These are phyloP conservation scores for Fragilaria crotonensis DNA, from an alignment of 108 stramenopile species.

Conservation along the genomic window DNA sequence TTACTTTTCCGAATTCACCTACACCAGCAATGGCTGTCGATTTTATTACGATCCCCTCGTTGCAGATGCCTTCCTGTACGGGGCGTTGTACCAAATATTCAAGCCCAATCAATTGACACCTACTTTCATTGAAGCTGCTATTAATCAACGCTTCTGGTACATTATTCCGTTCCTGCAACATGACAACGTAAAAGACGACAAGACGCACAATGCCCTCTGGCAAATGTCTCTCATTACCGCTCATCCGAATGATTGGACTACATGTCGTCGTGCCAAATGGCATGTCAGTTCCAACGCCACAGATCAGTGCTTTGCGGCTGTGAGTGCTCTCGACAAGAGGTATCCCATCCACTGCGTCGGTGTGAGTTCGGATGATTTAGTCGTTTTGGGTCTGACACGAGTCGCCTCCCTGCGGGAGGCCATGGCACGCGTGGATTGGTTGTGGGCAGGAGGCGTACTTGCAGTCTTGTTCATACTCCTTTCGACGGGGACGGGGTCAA, in stretches of 20 bases:
- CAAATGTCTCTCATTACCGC: not conserved
- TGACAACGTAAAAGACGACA: not conserved
- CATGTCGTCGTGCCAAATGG: not conserved
- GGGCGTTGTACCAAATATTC: not conserved
- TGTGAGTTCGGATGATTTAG: not conserved
- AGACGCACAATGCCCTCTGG: not conserved
- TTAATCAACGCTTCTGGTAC: not conserved
- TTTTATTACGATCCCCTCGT: conserved; percentile 1
- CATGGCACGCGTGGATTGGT: conserved; percentile 2
- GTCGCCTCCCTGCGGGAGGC: not conserved
- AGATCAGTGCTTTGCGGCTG: not conserved
- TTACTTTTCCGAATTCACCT: conserved; percentile 11
- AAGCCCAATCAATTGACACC: not conserved
- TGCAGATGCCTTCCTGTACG: conserved; percentile 9
- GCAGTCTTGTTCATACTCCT: not conserved
- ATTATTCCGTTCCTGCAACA: not conserved
- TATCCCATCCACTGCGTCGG: not conserved
- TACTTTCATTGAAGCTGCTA: not conserved
- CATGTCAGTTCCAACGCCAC: not conserved
- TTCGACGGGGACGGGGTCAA: not conserved
- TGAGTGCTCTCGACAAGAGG: not conserved
- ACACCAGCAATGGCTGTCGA: conserved; percentile 2
- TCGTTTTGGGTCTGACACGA: not conserved
- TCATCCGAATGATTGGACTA: not conserved
- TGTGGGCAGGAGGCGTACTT: not conserved